Conservation (phyloP, 164 flowering plant species). For the Vitis riparia region DNA sequence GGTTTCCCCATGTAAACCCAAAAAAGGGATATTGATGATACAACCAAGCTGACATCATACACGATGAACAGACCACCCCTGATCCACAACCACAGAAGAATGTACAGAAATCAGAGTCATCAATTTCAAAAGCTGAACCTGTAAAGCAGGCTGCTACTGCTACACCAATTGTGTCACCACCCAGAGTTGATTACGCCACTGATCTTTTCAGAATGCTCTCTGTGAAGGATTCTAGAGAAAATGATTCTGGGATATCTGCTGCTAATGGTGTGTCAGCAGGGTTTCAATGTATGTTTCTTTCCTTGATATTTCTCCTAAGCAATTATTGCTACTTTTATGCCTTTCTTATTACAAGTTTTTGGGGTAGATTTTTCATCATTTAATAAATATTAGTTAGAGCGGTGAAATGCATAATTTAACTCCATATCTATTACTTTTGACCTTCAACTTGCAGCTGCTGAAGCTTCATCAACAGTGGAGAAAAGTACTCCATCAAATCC, state of each 20-base stretch:
- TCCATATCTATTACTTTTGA: background rate
- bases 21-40: background rate
- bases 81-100: constrained; percentile 12
- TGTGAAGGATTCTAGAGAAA: constrained; percentile 31
- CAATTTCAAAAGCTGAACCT: constrained; percentile 14
- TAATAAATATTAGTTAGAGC: background rate
- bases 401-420: background rate
- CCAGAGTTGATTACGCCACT: constrained; percentile 37
- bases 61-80: constrained; percentile 15
- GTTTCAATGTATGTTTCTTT: constrained; percentile 24
- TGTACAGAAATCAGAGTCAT: constrained; percentile 15
- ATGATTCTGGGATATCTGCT: constrained; percentile 8
- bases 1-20: background rate
- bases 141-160: constrained; percentile 6
- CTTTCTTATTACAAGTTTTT: background rate
- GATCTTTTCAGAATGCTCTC: constrained; percentile 35
- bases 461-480: constrained; percentile 1
- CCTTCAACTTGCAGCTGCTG: constrained; percentile 17
- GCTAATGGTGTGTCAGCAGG: constrained; percentile 12
- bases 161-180: constrained; percentile 16
- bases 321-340: background rate
- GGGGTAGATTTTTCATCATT: background rate
- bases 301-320: background rate
- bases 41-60: background rate
- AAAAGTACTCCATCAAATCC: constrained; percentile 9